phyloP scores from a whole-genome alignment of 768 basidiomycete genomes.

The Gymnopilus dilepis region DNA sequence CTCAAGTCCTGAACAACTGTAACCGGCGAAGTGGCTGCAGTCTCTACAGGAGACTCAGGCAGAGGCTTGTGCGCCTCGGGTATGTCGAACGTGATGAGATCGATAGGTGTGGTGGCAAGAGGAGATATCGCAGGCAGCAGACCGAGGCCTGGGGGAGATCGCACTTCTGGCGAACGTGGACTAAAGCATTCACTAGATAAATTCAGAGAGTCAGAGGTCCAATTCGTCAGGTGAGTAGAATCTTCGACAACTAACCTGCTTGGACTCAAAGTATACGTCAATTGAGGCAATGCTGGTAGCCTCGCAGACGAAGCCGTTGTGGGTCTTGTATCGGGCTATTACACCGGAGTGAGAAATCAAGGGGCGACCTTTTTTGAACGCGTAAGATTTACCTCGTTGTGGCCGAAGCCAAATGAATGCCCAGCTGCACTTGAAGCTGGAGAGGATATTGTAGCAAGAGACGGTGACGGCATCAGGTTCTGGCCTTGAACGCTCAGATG shows the following conservation, averaged over 20 bases:
- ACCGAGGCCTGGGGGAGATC: constrained; percentile 40
- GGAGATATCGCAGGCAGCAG: constrained; percentile 40
- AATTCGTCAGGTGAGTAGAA: no score
- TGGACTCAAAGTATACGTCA: constrained; percentile 28
- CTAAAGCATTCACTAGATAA: constrained; percentile 25
- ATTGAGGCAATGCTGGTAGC: constrained; percentile 4
- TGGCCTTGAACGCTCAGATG: not conserved
- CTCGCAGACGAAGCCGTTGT: constrained; percentile 28
- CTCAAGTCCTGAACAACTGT: constrained; percentile 19
- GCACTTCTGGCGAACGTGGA: constrained; percentile 37
- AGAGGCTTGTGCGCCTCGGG: constrained; percentile 36
- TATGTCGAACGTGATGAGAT: constrained; percentile 31
- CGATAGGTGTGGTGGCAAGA: constrained; percentile 37
- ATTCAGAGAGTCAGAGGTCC: not conserved
- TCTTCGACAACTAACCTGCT: constrained; percentile 25
- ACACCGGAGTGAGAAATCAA: not conserved
- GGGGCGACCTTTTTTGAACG: not conserved
- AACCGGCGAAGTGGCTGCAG: constrained; percentile 20
- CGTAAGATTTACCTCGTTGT: constrained; percentile 19
- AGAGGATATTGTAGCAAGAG: constrained; percentile 27
- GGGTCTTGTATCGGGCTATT: constrained; percentile 29
- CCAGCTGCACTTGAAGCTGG: constrained; percentile 26
- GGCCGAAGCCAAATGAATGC: constrained; percentile 21
- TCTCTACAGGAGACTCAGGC: constrained; percentile 32
- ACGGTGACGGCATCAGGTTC: constrained; percentile 21